These are phyloP conservation scores for Pseudomassariella vexata DNA, from an alignment of 2,329 filamentous ascomycete species.

Conservation along the genomic window DNA sequence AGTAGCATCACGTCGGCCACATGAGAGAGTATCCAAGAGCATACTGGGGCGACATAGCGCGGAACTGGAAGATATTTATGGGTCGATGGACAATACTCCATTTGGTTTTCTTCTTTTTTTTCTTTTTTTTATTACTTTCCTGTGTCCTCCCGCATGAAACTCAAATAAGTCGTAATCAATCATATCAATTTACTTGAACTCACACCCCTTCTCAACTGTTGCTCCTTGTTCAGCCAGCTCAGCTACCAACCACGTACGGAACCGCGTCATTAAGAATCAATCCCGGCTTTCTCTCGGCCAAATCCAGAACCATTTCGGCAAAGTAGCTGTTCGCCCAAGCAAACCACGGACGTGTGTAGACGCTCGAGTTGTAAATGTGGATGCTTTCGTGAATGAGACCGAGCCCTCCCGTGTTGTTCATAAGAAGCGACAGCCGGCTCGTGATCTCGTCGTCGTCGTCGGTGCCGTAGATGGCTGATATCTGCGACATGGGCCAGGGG, in stretches of 20 bases:
- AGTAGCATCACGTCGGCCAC: too few relatives aligned
- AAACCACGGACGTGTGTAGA: conserved; percentile 49
- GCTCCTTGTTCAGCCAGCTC: too few relatives aligned
- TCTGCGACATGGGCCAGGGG: conserved; percentile 68
- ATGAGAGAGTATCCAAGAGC: too few relatives aligned
- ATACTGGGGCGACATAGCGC: too few relatives aligned
- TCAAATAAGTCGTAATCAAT: too few relatives aligned
- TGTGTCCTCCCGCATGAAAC: too few relatives aligned
- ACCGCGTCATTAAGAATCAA: conserved; percentile 2
- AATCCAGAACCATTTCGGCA: conserved; percentile 7
- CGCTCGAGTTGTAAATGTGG: conserved; percentile 48
- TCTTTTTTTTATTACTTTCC: too few relatives aligned
- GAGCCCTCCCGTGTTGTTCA: conserved; percentile 37
- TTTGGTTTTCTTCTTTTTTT: too few relatives aligned
- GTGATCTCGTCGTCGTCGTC: conserved; percentile 58
- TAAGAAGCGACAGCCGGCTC: conserved; percentile 34
- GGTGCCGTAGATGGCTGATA: conserved; percentile 63
- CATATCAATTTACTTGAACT: too few relatives aligned
- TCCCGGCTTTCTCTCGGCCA: conserved; percentile 4
- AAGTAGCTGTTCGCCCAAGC: conserved; percentile 8
- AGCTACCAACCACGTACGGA: conserved; percentile 3
- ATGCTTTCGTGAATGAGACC: conserved; percentile 66
- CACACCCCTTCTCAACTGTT: too few relatives aligned
- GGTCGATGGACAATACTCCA: too few relatives aligned
- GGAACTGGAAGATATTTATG: too few relatives aligned